phyloP scores from a whole-genome alignment of 2,329 filamentous ascomycete species.

The Uncinocarpus reesii region DNA sequence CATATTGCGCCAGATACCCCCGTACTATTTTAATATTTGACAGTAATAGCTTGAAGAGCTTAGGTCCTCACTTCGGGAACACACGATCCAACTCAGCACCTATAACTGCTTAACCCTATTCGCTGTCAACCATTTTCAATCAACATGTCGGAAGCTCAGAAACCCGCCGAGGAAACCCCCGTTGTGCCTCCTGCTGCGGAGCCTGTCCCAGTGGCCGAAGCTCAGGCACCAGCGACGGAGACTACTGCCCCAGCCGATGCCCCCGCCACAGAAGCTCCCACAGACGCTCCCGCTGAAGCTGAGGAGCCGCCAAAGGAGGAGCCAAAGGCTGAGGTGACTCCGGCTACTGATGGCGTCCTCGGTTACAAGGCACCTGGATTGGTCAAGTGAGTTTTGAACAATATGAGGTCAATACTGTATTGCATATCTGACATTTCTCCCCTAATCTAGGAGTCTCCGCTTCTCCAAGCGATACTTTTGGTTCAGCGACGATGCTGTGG shows the following conservation, averaged over 20 bases:
- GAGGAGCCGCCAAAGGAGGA: conserved; percentile 30
- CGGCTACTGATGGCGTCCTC: conserved; percentile 71
- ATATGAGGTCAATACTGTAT: no score
- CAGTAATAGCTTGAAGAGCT: neutral
- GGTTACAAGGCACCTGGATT: conserved; percentile 83
- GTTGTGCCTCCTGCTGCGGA: conserved; percentile 29
- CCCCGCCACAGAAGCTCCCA: conserved; percentile 26
- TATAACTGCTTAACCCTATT: no score
- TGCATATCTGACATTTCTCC: neutral
- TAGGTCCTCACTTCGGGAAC: neutral
- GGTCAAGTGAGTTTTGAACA: conserved; percentile 61
- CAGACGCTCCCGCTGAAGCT: conserved; percentile 26
- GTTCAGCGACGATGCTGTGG: conserved; percentile 63
- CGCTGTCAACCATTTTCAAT: neutral
- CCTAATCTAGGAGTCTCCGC: conserved; percentile 59
- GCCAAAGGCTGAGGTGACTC: conserved; percentile 40
- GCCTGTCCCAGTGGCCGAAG: neutral
- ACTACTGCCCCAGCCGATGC: conserved; percentile 29
- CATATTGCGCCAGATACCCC: conserved; percentile 14
- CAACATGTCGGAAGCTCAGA: conserved; percentile 61
- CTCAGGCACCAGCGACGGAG: conserved; percentile 27
- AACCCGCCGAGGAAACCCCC: conserved; percentile 54
- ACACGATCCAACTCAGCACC: neutral
- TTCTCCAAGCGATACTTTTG: conserved; percentile 92
- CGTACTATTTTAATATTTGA: conserved; percentile 10